Evolutionary conservation across 768 basidiomycete genomes (phyloP).

Genomic region (Kwoniella heveanensis): DNA sequence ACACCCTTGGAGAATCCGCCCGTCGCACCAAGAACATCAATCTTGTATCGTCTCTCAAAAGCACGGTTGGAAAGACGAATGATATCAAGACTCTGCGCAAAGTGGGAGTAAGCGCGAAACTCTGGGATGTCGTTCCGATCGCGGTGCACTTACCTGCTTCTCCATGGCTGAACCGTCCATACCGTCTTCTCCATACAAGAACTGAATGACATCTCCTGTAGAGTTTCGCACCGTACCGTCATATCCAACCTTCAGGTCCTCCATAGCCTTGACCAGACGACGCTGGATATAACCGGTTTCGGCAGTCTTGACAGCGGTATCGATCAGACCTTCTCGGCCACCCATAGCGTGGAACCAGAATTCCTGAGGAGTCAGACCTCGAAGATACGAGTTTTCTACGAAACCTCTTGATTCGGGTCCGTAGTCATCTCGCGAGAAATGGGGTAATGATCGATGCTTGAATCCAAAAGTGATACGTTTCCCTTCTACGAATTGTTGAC

Average conservation of each 20-base stretch:
- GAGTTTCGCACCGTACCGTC: constrained; percentile 98
- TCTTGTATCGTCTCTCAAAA: constrained; percentile 90
- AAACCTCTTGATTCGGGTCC: constrained; percentile 97
- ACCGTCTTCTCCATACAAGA: constrained; percentile 96
- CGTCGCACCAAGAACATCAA: constrained; percentile 62
- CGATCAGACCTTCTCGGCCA: constrained; percentile 96
- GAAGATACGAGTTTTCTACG: constrained; percentile 97
- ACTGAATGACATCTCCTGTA: constrained; percentile 91
- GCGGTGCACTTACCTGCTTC: constrained; percentile 63
- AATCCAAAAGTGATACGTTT: constrained; percentile 98
- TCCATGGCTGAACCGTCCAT: constrained; percentile 99
- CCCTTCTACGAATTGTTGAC: constrained; percentile 97
- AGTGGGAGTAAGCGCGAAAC: too few relatives aligned
- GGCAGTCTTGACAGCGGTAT: constrained; percentile 99
- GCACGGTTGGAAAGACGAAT: constrained; percentile 77
- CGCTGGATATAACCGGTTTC: constrained; percentile 99
- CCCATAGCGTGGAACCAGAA: constrained; percentile 99
- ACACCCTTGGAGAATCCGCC: constrained; percentile 74
- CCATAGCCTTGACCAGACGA: constrained; percentile 94
- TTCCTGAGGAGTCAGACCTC: constrained; percentile 94
- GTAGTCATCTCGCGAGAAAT: constrained; percentile 98
- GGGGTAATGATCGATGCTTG: constrained; percentile 91
- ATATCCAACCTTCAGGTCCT: constrained; percentile 96
- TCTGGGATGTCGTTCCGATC: not conserved
- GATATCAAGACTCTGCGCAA: constrained; percentile 69